Evolutionary conservation across 371 early-diverging fungal genomes (phyloP).

Genomic region (Mortierella sp.): DNA sequence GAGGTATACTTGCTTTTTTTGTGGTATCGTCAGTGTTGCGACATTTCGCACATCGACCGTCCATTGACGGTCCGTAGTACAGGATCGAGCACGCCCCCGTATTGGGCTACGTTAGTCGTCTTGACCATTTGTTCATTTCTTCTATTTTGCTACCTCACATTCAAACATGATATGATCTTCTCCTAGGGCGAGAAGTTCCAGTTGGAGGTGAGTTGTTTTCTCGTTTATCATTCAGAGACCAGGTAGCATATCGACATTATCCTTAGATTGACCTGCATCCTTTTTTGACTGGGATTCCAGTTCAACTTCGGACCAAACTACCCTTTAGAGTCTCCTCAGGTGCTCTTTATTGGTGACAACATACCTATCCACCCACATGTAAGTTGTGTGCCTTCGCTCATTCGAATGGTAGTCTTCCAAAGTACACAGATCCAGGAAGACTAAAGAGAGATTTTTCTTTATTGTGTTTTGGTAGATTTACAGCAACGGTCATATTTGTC

Average conservation of each 20-base stretch:
- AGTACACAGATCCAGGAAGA: background rate
- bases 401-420: background rate
- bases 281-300: constrained; percentile 42
- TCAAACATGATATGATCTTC: background rate
- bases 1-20: constrained; percentile 61
- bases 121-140: background rate
- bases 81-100: no score
- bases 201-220: constrained; percentile 70
- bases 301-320: constrained; percentile 87
- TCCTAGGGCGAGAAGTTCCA: constrained; percentile 40
- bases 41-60: no score
- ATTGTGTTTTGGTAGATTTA: constrained; percentile 74
- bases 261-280: no score
- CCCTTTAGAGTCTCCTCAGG: constrained; percentile 87
- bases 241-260: no score
- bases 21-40: no score
- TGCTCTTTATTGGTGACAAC: constrained; percentile 72
- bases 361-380: constrained; percentile 89
- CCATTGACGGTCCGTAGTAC: background rate
- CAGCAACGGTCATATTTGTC: constrained; percentile 95
- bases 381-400: constrained; percentile 30
- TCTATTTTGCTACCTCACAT: background rate
- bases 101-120: no score
- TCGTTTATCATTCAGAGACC: no score
- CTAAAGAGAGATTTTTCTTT: constrained; percentile 30